A percentile compares a stretch with the other conserved stretches of the same genome.
These are phyloP conservation scores for Polychytrium aggregatum DNA, from an alignment of 192 early-diverging fungal genomes.

Conservation along the genomic window DNA sequence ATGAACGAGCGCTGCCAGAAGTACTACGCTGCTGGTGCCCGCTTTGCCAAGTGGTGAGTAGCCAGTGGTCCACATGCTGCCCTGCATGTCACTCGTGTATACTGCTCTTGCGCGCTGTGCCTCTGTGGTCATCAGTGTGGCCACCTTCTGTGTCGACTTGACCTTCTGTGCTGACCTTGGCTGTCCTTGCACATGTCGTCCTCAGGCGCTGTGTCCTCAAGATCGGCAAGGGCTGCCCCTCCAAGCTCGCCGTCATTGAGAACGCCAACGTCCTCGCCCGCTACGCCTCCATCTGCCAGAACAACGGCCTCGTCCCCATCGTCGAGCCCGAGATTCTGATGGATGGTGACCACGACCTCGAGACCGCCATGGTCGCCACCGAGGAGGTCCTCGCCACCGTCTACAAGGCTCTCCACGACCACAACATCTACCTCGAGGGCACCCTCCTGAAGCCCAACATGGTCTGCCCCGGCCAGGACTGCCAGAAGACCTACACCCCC, in stretches of 20 bases:
- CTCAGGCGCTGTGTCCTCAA: conserved; percentile 25
- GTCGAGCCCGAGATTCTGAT: conserved; percentile 37
- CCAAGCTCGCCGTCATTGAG: conserved; percentile 19
- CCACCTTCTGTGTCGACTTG: no score
- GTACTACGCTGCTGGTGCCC: conserved; percentile 29
- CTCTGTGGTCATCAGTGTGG: no score
- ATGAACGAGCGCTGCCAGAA: conserved; percentile 22
- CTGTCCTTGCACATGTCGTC: conserved; percentile 1
- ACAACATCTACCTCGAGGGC: conserved; percentile 31
- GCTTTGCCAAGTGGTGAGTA: conserved; percentile 30
- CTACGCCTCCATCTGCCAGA: conserved; percentile 29
- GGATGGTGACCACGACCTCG: conserved; percentile 34
- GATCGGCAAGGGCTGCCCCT: conserved; percentile 17
- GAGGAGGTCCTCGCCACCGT: conserved; percentile 24
- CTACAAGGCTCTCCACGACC: conserved; percentile 23
- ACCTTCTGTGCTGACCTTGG: no score
- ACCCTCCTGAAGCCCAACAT: conserved; percentile 36
- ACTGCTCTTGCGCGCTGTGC: no score
- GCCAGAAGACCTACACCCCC: conserved; percentile 26
- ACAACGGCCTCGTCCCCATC: conserved; percentile 29
- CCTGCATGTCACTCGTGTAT: no score
- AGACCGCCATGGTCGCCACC: conserved; percentile 20
- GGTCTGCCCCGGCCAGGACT: conserved; percentile 29
- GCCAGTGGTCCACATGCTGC: no score
- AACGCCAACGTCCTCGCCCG: conserved; percentile 35